These are phyloP conservation scores for Mycena venus DNA, from an alignment of 768 basidiomycete species.

Conservation along the genomic window DNA sequence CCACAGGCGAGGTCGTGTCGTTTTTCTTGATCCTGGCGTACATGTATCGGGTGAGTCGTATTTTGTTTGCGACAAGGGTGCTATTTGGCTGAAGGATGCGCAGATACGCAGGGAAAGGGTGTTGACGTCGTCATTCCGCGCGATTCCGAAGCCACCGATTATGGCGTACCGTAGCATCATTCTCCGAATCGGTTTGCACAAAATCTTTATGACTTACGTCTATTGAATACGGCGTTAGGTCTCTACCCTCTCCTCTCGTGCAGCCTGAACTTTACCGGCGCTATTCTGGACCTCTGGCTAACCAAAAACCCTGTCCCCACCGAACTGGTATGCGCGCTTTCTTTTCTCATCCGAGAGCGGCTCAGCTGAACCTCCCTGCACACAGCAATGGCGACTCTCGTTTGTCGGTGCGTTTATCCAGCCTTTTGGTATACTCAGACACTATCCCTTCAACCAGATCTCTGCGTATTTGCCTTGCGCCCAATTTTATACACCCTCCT, in stretches of 20 bases:
- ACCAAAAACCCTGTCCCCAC: background rate
- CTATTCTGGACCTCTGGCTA: background rate
- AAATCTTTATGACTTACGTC: background rate
- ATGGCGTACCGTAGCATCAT: background rate
- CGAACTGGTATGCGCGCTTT: background rate
- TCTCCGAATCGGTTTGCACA: constrained; percentile 2
- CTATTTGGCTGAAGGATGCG: background rate
- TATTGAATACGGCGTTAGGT: background rate
- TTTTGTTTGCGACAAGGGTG: background rate
- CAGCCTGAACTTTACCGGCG: background rate
- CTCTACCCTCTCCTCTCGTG: constrained; percentile 4
- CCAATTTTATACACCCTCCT: constrained; percentile 11
- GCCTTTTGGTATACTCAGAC: background rate
- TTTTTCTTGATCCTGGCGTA: background rate
- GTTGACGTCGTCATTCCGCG: background rate
- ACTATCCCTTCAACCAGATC: background rate
- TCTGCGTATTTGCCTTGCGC: constrained; percentile 2
- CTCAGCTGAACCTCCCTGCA: background rate
- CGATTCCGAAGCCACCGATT: background rate
- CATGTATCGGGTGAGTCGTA: background rate
- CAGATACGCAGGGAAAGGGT: background rate
- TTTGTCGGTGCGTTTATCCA: constrained; percentile 4
- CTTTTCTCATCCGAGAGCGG: background rate
- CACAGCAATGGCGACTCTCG: constrained; percentile 6
- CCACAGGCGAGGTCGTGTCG: background rate